Conservation (phyloP, 202 grass and related monocot genomes). For the Setaria italica region DNA sequence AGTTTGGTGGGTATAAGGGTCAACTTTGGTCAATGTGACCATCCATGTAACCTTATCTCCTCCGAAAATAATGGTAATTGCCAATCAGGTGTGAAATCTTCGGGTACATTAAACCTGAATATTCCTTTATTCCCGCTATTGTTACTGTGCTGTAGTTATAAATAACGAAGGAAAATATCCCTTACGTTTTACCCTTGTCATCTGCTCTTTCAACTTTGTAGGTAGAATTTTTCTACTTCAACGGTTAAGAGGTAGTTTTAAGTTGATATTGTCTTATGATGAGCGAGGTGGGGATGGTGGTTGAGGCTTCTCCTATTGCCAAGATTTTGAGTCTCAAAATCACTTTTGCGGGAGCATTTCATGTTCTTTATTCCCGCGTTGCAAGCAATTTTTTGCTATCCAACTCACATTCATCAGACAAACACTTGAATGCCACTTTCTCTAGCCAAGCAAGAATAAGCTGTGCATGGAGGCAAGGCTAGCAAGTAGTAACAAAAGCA, state of each 20-base stretch:
- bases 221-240: not conserved
- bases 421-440: not conserved
- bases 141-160: too few relatives aligned
- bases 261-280: not conserved
- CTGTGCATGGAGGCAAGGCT: not conserved
- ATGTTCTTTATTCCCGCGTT: too few relatives aligned
- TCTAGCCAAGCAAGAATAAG: not conserved
- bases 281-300: not conserved
- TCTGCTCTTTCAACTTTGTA: not conserved
- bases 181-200: too few relatives aligned
- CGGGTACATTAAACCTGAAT: too few relatives aligned
- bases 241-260: slow-evolving; percentile 5
- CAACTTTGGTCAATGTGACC: too few relatives aligned
- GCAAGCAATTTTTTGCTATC: not conserved
- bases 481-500: not conserved
- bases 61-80: too few relatives aligned
- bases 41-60: too few relatives aligned
- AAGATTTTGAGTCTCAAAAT: not conserved
- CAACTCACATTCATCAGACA: not conserved
- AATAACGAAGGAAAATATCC: too few relatives aligned
- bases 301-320: not conserved
- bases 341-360: not conserved
- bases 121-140: too few relatives aligned
- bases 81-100: too few relatives aligned
- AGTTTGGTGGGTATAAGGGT: too few relatives aligned